Evolutionary conservation across 768 basidiomycete genomes (phyloP).

Genomic region (Amanita thiersii): DNA sequence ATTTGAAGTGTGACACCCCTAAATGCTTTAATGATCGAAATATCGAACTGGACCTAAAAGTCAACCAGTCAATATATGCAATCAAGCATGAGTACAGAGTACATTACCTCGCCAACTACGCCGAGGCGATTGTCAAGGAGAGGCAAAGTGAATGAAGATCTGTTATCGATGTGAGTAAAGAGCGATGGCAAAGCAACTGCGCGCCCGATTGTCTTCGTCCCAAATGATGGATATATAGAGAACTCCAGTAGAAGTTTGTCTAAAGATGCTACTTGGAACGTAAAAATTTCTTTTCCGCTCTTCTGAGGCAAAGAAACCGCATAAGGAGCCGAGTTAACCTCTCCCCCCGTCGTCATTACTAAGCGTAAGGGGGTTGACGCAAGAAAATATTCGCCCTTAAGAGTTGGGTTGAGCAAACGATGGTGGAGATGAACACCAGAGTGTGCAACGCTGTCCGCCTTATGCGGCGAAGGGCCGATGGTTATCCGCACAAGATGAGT

Average conservation of each 20-base stretch:
- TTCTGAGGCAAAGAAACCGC: conserved; percentile 80
- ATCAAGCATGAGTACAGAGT: conserved; percentile 1
- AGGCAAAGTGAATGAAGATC: conserved; percentile 55
- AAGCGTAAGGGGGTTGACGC: conserved; percentile 85
- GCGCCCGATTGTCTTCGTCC: conserved; percentile 91
- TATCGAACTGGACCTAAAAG: conserved; percentile 75
- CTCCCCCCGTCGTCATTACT: conserved; percentile 86
- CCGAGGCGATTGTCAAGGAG: conserved; percentile 90
- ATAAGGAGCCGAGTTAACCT: conserved; percentile 82
- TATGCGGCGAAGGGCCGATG: conserved; percentile 25
- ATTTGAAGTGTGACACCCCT: conserved; percentile 89
- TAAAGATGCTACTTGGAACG: conserved; percentile 78
- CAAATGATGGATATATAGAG: conserved; percentile 95
- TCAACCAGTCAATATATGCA: conserved; percentile 10
- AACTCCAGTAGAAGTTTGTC: conserved; percentile 78
- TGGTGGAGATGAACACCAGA: conserved; percentile 62
- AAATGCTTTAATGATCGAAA: conserved; percentile 83
- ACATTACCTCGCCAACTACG: conserved; percentile 82
- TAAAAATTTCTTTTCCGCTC: conserved; percentile 63
- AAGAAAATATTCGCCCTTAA: conserved; percentile 58
- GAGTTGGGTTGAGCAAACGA: conserved; percentile 62
- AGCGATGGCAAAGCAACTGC: conserved; percentile 78
- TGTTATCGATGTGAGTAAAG: conserved; percentile 50
- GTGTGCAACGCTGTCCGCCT: conserved; percentile 33
- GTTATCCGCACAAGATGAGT: conserved; percentile 80